Base-by-base conservation (phyloP, 1,139 yeast species). In the Geotrichum fermentans region DNA sequence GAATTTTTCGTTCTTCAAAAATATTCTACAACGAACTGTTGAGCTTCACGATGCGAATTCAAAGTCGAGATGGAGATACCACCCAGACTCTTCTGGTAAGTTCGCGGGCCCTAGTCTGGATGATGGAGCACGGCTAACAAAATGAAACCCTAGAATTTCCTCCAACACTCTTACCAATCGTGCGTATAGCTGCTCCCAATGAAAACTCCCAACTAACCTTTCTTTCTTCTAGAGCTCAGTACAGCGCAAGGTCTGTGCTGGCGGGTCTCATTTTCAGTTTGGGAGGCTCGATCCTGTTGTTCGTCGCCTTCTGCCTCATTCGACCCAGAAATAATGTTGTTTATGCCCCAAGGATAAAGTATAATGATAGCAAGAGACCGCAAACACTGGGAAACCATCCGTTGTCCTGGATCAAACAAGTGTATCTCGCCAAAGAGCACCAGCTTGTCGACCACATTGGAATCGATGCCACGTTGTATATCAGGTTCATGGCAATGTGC, bases 401-500 rank as follows among this genome's bases (percentile, higher is more conserved):
- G 4, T 45, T 66, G 28, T 42, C 53, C 4, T 68, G 73, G 69
- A 48, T 69, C 29, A 51, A 43, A 40, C 52, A 53, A 14, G 57
- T 65, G 18, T 58, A 58, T 47, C 38, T 37, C 2, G 49, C 59
- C 14, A 53, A 53, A 20, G 70, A 67, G 35, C 58, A 56, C 1
- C 64, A 61, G 29, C 49, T 67, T 35, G 55, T 64, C 2, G 61
- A 59, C 2, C 51, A 56, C n/a, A 47, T 64, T 7, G 74, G 74
- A 2, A 57, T 70, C 18, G 74, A 70, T 47, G 71, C 72, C 10
- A 67, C 64, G 2, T 56, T 68, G 2, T 68, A 60, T 50, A 54
- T 70, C 20, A 58, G 65, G 34, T 66, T 68, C 46, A 56, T 61
- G 40, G 56, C 55, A 18, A 66, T 70, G 71, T 56, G 63, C 45